Evolutionary conservation across 352 stramenopile species (phyloP).

Genomic region (Phytophthora colocasiae): DNA sequence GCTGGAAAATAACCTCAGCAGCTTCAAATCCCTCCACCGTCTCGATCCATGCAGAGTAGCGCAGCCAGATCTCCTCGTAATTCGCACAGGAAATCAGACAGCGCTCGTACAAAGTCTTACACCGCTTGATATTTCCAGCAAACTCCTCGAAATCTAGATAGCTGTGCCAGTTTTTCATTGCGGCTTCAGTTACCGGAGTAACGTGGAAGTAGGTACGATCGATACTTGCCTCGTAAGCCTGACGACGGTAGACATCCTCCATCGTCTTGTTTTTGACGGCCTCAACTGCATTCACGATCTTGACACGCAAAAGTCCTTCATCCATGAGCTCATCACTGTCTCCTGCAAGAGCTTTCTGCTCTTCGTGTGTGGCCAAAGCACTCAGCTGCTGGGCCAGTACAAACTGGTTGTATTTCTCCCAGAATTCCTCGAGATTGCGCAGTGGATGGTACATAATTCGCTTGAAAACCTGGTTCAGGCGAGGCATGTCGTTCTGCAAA

Average conservation of each 20-base stretch:
- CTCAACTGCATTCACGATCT: constrained; percentile 84
- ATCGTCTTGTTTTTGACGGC: constrained; percentile 74
- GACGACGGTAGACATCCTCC: constrained; percentile 65
- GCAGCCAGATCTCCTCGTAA: constrained; percentile 85
- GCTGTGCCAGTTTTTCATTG: constrained; percentile 80
- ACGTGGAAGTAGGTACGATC: constrained; percentile 88
- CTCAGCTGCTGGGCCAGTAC: constrained; percentile 75
- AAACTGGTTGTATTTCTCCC: constrained; percentile 90
- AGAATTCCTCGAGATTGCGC: constrained; percentile 84
- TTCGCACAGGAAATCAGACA: constrained; percentile 86
- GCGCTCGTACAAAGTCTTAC: constrained; percentile 76
- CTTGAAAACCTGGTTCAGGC: constrained; percentile 84
- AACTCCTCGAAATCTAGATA: constrained; percentile 86
- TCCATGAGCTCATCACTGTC: constrained; percentile 75
- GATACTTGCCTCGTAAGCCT: constrained; percentile 79
- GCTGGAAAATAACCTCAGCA: constrained; percentile 69
- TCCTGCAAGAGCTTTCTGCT: constrained; percentile 61
- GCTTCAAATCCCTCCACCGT: constrained; percentile 61
- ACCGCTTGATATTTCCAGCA: constrained; percentile 52
- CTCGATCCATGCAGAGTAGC: constrained; percentile 73
- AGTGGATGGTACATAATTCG: constrained; percentile 75
- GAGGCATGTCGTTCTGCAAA: constrained; percentile 82
- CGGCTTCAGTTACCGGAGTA: constrained; percentile 66
- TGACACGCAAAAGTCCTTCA: constrained; percentile 79
- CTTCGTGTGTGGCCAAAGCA: constrained; percentile 65